Evolutionary conservation across 441 rosid genomes (phyloP), one percentile per base, ranked within the genome.

Genomic region (Eugenia klotzschiana): DNA sequence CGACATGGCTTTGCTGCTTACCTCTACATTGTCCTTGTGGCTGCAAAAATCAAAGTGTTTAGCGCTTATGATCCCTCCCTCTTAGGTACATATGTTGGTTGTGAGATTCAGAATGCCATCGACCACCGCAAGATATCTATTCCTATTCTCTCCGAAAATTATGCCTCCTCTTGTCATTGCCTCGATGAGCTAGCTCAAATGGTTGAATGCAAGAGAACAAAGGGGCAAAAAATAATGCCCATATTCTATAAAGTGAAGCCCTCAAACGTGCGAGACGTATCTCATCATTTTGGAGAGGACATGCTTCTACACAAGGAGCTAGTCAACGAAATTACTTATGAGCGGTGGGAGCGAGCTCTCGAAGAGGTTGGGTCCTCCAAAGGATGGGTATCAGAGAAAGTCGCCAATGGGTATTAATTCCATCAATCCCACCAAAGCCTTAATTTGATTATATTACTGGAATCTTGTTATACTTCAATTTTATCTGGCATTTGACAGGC

Each of bases 121-220:
- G 1, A 6, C 2, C 0, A 6, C 0, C 2, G 18, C 64, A 13
- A 56, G 33, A 25, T 56, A 12, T 56, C 8, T 3, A 12, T 56
- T 25, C 64, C 64, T 5, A 25, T 56, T 6, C 0, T 56, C 4
- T 56, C 33, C 5, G 1, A 2, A 25, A 25, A 13, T 25, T 56
- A 12, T 13, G 18, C 33, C 33, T 1, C 2, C 8, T 56, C 33
- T 5, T 0, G 2, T 2, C 25, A 0, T 0, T 56, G 33, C 27
- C 60, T 55, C 1, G 2, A 6, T 1, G 64, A 25, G 29, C 8
- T 12, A 25, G 1, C 2, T 0, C 1, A 25, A 6, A 56, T 56
- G 64, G 4, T 56, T 12, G 15, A 0, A 0, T 13, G 1, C 33
- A 25, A 56, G 29, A 1, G 1, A 25, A 1, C 0, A 25, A 56